Evolutionary conservation across 2,329 filamentous ascomycete genomes (phyloP).

Genomic region (Byssochlamys sp.): DNA sequence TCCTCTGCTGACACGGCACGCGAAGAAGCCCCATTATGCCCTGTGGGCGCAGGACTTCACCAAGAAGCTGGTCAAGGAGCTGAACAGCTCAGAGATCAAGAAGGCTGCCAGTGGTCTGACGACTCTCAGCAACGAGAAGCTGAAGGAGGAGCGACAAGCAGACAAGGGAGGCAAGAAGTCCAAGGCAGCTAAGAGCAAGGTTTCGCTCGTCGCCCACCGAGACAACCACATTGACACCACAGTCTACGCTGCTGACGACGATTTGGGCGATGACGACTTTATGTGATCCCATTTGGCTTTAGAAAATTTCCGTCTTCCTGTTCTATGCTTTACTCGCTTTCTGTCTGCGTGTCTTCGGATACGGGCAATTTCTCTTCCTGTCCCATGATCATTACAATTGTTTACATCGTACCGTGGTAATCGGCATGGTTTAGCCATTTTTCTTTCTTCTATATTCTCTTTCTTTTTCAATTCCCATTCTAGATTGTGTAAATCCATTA

Average conservation of each 20-base stretch:
- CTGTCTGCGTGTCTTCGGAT: neutral
- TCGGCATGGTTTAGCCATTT: neutral
- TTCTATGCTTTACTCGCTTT: neutral
- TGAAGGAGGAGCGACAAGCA: constrained; percentile 93
- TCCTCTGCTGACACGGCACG: constrained; percentile 63
- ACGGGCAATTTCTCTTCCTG: neutral
- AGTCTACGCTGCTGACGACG: constrained; percentile 74
- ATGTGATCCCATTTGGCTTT: constrained; percentile 25
- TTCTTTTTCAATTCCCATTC: neutral
- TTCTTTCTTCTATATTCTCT: neutral
- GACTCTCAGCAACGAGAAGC: constrained; percentile 90
- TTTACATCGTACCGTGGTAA: neutral
- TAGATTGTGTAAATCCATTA: neutral
- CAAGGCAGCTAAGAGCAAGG: constrained; percentile 94
- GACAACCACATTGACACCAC: constrained; percentile 57
- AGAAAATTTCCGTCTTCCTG: neutral
- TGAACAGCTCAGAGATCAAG: constrained; percentile 90
- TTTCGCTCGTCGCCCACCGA: constrained; percentile 59
- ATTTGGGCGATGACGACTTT: constrained; percentile 56
- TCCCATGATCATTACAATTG: neutral
- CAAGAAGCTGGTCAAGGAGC: constrained; percentile 76
- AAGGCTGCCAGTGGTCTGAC: constrained; percentile 82
- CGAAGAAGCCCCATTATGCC: constrained; percentile 81
- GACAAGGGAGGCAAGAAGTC: constrained; percentile 94
- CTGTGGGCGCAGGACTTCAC: constrained; percentile 84